Evolutionary conservation across 345 rosid species (phyloP).

Genomic region (Camelina sativa): DNA sequence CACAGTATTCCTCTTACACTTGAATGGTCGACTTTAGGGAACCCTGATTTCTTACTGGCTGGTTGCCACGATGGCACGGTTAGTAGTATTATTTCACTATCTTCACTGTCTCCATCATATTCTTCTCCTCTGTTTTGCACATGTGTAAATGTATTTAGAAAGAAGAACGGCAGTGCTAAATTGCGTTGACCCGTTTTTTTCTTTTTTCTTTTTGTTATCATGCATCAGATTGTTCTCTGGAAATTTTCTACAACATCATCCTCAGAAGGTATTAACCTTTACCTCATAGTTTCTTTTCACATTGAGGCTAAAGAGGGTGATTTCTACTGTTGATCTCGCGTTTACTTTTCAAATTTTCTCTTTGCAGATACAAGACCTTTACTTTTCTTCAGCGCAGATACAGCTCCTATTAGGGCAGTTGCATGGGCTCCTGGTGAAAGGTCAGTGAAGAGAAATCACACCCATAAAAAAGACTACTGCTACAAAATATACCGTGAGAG

Average conservation of each 20-base stretch:
- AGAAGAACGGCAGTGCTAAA: constrained; percentile 2
- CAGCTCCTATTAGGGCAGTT: constrained; percentile 76
- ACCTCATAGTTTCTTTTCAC: constrained; percentile 25
- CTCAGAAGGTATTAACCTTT: constrained; percentile 55
- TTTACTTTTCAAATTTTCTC: constrained; percentile 26
- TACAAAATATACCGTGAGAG: background rate
- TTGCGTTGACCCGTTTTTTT: background rate
- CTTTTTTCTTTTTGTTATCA: background rate
- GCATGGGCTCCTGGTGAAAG: constrained; percentile 90
- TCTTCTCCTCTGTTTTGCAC: constrained; percentile 7
- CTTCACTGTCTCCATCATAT: background rate
- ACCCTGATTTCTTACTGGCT: constrained; percentile 77
- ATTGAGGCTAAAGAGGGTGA: constrained; percentile 17
- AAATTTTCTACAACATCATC: constrained; percentile 63
- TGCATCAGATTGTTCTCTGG: constrained; percentile 91
- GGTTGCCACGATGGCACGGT: constrained; percentile 99
- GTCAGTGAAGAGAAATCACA: constrained; percentile 45
- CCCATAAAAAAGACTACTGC: background rate
- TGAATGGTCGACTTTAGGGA: constrained; percentile 78
- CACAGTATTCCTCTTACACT: constrained; percentile 83
- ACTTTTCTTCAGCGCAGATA: constrained; percentile 86
- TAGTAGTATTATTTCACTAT: constrained; percentile 22
- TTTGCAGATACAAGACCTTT: constrained; percentile 85
- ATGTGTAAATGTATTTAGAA: constrained; percentile 22
- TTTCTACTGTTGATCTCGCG: constrained; percentile 10